Evolutionary conservation across 1,284 basidiomycete genomes (phyloP).

Genomic region (Ceratobasidium sp.): DNA sequence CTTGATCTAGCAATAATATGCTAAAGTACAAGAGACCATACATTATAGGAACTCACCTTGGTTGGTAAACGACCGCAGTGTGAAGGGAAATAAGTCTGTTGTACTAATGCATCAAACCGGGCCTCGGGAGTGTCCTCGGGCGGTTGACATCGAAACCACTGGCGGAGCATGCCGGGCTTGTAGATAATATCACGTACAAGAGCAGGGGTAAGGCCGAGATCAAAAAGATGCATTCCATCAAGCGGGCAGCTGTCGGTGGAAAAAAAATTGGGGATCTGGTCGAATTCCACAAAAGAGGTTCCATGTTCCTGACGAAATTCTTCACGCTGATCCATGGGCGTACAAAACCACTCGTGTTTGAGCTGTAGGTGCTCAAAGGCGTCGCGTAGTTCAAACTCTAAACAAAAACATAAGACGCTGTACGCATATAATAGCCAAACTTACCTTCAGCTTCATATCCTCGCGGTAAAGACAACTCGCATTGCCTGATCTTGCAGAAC

Average conservation of each 20-base stretch:
- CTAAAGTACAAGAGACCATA: neutral
- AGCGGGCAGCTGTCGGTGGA: conserved; percentile 1
- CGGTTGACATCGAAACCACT: neutral
- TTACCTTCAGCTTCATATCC: too few relatives aligned
- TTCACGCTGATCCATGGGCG: neutral
- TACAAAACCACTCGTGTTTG: neutral
- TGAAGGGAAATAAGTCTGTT: conserved; percentile 7
- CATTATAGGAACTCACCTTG: conserved; percentile 3
- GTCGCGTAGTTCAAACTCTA: conserved; percentile 6
- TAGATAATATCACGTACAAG: neutral
- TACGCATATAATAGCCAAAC: too few relatives aligned
- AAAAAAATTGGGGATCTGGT: neutral
- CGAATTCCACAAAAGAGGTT: neutral
- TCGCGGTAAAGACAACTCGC: neutral
- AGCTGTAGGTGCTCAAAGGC: neutral
- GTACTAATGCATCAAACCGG: conserved; percentile 3
- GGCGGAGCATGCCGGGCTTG: neutral
- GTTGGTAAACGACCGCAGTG: neutral
- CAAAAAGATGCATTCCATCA: conserved; percentile 14
- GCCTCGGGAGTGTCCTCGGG: neutral
- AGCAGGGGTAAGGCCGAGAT: neutral
- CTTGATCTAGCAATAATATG: neutral
- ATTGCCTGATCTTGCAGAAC: conserved; percentile 21
- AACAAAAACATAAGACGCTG: neutral
- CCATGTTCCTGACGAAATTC: neutral